Evolutionary conservation across 306 rosid genomes (phyloP).

Genomic region (Glycine latifolia): DNA sequence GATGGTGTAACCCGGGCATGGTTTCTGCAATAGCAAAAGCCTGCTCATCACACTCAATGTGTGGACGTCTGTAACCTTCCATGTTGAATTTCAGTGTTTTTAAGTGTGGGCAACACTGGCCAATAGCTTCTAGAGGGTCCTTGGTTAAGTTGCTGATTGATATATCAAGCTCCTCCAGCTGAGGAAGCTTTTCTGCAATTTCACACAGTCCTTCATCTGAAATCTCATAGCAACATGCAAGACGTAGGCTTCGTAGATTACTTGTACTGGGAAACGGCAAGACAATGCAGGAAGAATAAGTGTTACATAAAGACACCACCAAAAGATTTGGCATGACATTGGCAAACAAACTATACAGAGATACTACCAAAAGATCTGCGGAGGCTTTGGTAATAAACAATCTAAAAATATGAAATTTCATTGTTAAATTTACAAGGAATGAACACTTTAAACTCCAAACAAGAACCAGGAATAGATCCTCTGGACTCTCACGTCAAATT

Average conservation of each 20-base stretch:
- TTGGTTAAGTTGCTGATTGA: conserved; percentile 46
- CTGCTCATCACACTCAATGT: conserved; percentile 48
- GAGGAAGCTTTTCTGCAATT: conserved; percentile 56
- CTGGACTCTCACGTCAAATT: not conserved
- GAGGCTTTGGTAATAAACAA: not conserved
- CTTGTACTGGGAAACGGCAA: conserved; percentile 56
- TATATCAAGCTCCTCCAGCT: conserved; percentile 72
- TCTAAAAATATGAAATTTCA: not conserved
- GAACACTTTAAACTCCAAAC: conserved; percentile 1
- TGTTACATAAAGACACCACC: conserved; percentile 32
- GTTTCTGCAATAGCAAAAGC: conserved; percentile 61
- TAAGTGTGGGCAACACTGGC: conserved; percentile 62
- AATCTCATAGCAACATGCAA: conserved; percentile 53
- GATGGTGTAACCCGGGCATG: conserved; percentile 61
- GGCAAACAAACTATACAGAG: not conserved
- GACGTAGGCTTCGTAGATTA: conserved; percentile 52
- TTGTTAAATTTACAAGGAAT: not conserved
- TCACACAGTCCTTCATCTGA: conserved; percentile 60
- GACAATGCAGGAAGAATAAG: not conserved
- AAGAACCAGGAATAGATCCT: not conserved
- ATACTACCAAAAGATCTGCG: conserved; percentile 6
- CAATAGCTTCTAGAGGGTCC: conserved; percentile 56
- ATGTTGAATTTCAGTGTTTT: conserved; percentile 58
- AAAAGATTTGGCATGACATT: conserved; percentile 11
- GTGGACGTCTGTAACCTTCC: conserved; percentile 2